phyloP scores from a whole-genome alignment of 164 flowering plant genomes.

The Protea cynaroides region DNA sequence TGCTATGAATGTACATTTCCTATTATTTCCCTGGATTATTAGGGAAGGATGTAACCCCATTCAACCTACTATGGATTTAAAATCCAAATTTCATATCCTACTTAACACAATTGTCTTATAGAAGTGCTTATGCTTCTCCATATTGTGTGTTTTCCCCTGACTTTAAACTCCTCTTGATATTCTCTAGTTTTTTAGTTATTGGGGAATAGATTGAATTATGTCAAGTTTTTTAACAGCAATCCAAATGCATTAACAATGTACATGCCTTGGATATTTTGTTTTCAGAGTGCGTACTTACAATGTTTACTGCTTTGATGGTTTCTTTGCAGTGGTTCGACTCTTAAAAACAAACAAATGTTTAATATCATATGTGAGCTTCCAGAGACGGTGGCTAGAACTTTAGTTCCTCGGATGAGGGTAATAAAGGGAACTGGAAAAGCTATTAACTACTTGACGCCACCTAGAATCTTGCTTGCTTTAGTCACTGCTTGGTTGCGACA shows the following conservation, averaged over 20 bases:
- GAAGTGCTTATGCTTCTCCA: not conserved
- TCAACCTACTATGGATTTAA: not conserved
- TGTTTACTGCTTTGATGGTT: slow-evolving; percentile 8
- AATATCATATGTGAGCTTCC: slow-evolving; percentile 97
- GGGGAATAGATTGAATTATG: not conserved
- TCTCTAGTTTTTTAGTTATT: not conserved
- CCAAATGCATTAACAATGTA: not conserved
- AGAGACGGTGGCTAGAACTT: slow-evolving; percentile 92
- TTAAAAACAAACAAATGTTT: slow-evolving; percentile 85
- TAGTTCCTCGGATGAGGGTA: slow-evolving; percentile 90
- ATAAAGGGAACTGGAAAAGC: slow-evolving; percentile 90
- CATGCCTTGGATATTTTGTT: not conserved
- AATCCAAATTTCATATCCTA: not conserved
- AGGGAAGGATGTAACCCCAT: not conserved
- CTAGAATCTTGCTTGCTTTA: slow-evolving; percentile 85
- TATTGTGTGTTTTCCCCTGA: not conserved
- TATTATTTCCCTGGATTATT: not conserved
- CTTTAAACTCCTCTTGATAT: not conserved
- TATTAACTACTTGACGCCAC: slow-evolving; percentile 90
- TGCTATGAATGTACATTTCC: not conserved
- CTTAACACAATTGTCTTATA: not conserved
- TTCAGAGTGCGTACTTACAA: not conserved
- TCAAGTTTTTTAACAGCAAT: not conserved
- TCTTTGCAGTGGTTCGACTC: slow-evolving; percentile 68
- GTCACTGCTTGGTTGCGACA: slow-evolving; percentile 91